Evolutionary conservation across 2,329 filamentous ascomycete species (phyloP).

Genomic region (Epichloe hybrida): DNA sequence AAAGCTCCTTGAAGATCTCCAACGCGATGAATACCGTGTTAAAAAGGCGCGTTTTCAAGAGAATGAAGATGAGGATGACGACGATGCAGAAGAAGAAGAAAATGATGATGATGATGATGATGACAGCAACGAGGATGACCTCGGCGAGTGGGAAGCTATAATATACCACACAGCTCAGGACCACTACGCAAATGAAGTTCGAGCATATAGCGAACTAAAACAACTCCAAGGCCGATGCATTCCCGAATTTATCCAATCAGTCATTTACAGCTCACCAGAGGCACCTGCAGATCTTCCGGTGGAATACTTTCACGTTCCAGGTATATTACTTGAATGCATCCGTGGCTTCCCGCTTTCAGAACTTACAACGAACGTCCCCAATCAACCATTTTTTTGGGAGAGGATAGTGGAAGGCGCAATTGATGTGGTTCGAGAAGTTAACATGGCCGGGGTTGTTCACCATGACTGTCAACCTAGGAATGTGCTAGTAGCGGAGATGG

Average conservation of each 20-base stretch:
- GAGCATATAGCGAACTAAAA: conserved; percentile 5
- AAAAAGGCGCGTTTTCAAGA: conserved; percentile 1
- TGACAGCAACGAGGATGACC: neutral
- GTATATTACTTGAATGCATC: conserved; percentile 5
- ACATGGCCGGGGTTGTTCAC: conserved; percentile 5
- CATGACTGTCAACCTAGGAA: conserved; percentile 6
- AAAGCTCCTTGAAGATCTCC: conserved; percentile 2
- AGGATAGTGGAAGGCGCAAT: neutral
- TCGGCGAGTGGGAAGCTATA: conserved; percentile 4
- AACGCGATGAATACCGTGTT: neutral
- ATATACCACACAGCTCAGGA: conserved; percentile 3
- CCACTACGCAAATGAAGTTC: conserved; percentile 4
- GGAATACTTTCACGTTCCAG: conserved; percentile 2
- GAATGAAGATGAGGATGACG: neutral
- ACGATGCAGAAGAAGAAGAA: neutral
- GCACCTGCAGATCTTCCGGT: conserved; percentile 4
- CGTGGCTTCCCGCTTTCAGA: conserved; percentile 3
- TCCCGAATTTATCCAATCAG: conserved; percentile 4
- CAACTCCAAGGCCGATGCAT: conserved; percentile 4
- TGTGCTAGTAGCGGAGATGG: conserved; percentile 2
- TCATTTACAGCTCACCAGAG: conserved; percentile 1
- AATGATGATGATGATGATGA: too few relatives aligned
- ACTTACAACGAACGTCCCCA: conserved; percentile 1
- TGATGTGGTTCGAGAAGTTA: conserved; percentile 2
- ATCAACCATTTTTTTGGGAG: neutral